Evolutionary conservation across 2,329 filamentous ascomycete genomes (phyloP), one percentile per base, ranked within the genome.

Genomic region (Beauveria caledonica): DNA sequence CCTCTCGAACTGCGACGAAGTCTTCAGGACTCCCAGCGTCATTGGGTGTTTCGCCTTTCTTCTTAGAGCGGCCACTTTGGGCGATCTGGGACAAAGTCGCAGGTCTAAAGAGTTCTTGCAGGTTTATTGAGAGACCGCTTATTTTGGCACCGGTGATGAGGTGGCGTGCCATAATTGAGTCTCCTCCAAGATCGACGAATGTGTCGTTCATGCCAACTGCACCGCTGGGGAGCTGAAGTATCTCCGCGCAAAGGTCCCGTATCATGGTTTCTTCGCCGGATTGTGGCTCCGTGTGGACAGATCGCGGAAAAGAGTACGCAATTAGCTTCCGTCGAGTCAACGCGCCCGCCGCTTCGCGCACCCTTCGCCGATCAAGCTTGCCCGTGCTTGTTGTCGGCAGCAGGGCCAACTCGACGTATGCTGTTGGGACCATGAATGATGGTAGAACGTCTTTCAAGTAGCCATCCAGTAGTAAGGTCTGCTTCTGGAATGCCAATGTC

Each of bases 171-270:
- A 48, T 33, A 4, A 56, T 42, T 7, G 53, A 56, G 53, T 56
- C 53, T 25, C 53, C 53, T 46, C 53, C 53, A 11, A 56, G 53
- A 48, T 56, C 19, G 6, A 56, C n/a, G 27, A 56, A 56, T 3
- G 53, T 56, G 53, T 56, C 53, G 9, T 56, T n/a, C 53, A 56
- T 48, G 29, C 53, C 44, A 36, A 56, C 44, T 11, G 48, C 42
- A 11, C 27, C 27, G 3, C 42, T 36, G 15, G 53, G 27, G 3
- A 56, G 42, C 42, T 48, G 53, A 10, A 56, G 53, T 21, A 48
- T 46, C 1, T 56, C 9, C 42, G 33, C 53, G 27, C 53, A 56
- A 27, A 56, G 42, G 19, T 56, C 53, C 11, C 53, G n/a, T 9
- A 56, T 17, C 3, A 39, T n/a, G 2, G 42, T n/a, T 19, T 56